Evolutionary conservation across 2,329 filamentous ascomycete species (phyloP), one percentile per base, ranked within the genome.

Genomic region (Ustilaginoidea virens): DNA sequence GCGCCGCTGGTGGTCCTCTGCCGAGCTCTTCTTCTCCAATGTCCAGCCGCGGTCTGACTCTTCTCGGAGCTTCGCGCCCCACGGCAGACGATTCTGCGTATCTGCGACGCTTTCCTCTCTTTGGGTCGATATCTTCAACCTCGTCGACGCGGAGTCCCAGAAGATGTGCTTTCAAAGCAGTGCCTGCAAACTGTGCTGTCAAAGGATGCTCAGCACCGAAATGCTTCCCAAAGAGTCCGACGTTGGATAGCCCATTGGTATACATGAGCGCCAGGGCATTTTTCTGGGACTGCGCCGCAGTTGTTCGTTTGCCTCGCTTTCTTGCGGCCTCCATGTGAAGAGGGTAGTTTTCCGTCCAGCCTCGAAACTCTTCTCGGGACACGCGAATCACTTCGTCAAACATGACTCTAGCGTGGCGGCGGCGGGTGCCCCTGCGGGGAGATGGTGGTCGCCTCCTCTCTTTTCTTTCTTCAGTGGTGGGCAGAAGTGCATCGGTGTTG

Each of bases 271-370:
- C 34, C 6, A 36, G 22, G 7, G 53, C 54, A 23, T 50, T 53
- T 31, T 47, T 52, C 33, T 46, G 59, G n/a, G 61, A 55, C 36
- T 59, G 53, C 3, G 46, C 39, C 8, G 33, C 26, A 1, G 50
- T 50, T 19, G 44, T 41, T 6, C 32, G 33, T 18, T 39, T 36
- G 4, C 24, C 42, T 30, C 32, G 35, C 29, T 49, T 51, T 31
- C 35, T 44, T 22, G 36, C 38, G 12, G 39, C 46, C 17, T 49
- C 40, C 69, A 81, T 85, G 37, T 74, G 76, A 8, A 47, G 36
- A 6, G 57, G 34, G 32, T 69, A 69, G 23, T 60, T 41, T 1
- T 37, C 31, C 29, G 48, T 43, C 63, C 62, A 67, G 5, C 36
- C 31, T 31, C 48, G 52, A 27, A 63, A 43, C 29, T 53, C 48